Evolutionary conservation across 106 monocot species (phyloP).

Genomic region (Posidonia australis): DNA sequence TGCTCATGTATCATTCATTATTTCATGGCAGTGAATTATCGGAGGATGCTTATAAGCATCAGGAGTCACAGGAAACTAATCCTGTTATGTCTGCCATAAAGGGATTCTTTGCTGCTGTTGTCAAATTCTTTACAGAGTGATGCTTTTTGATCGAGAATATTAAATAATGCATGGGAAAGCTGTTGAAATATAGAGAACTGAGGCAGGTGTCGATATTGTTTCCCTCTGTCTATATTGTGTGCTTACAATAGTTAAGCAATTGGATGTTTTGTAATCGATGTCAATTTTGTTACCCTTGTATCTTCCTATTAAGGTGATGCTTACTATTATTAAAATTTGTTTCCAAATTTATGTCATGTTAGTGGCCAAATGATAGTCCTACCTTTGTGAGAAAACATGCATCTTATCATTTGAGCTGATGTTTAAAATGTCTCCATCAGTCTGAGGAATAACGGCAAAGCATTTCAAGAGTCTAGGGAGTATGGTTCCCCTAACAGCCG

Average conservation of each 20-base stretch:
- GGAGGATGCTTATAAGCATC: background rate
- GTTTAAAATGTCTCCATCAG: too few relatives aligned
- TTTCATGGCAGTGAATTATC: conserved; percentile 7
- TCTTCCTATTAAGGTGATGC: background rate
- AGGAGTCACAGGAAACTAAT: conserved; percentile 1
- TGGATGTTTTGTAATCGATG: background rate
- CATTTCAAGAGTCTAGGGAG: too few relatives aligned
- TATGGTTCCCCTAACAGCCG: too few relatives aligned
- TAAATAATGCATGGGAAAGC: background rate
- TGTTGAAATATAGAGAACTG: background rate
- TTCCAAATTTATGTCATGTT: background rate
- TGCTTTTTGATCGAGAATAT: background rate
- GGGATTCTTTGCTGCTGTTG: conserved; percentile 11
- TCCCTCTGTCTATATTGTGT: background rate
- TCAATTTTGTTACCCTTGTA: background rate
- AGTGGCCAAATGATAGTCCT: background rate
- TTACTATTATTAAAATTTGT: background rate
- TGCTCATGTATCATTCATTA: background rate
- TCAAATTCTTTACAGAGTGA: conserved; percentile 20
- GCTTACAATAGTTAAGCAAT: background rate
- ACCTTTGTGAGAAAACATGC: background rate
- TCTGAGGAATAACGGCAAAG: too few relatives aligned
- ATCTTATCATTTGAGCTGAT: too few relatives aligned
- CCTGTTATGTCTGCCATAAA: conserved; percentile 11
- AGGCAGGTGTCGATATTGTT: background rate